Evolutionary conservation across 2,329 filamentous ascomycete species (phyloP), one percentile per base, ranked within the genome.

Genomic region (Talaromyces sp.): DNA sequence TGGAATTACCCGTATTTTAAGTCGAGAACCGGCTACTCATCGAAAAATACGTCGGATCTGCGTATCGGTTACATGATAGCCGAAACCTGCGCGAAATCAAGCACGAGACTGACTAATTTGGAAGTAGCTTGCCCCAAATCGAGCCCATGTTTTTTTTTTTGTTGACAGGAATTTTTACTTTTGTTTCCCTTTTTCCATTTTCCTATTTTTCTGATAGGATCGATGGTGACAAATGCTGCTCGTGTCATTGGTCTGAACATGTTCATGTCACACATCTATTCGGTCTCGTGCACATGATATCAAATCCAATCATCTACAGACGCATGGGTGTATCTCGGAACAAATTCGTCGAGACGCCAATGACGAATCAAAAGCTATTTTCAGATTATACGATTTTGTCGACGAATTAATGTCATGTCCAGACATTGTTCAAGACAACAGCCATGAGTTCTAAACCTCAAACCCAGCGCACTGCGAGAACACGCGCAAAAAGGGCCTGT

Each of bases 401-500:
- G 3, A 46, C 46, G 28, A 45, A 45, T 22, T 11, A 17, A 21
- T 55, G 17, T 15, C n/a, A 53, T 10, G 17, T 19, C 13, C 19
- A 9, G 25, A 7, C 22, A 8, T 37, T 46, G 21, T 46, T 17
- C 19, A n/a, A 25, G 25, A 25, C 43, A 33, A 8, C 43, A 46
- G 33, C 5, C 11, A 59, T 60, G 58, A 60, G 58, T 17, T 41
- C 58, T 11, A 57, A 53, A n/a, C 19, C 53, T 6, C 58, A 52
- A 28, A 2, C 52, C 5, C 58, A 41, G 56, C 58, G 53, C 13
- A 33, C 45, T 31, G 36, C 41, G 17, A 62, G 65, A 5, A 66
- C 63, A 7, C 71, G 76, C 45, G 76, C 76, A 31, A 76, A 74
- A 59, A 67, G 75, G 58, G 76, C 77, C 7, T 79, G 77, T 60